Evolutionary conservation across 169 alveolate genomes (phyloP), one percentile per base, ranked within the genome.

Genomic region (Fabrea salina): DNA sequence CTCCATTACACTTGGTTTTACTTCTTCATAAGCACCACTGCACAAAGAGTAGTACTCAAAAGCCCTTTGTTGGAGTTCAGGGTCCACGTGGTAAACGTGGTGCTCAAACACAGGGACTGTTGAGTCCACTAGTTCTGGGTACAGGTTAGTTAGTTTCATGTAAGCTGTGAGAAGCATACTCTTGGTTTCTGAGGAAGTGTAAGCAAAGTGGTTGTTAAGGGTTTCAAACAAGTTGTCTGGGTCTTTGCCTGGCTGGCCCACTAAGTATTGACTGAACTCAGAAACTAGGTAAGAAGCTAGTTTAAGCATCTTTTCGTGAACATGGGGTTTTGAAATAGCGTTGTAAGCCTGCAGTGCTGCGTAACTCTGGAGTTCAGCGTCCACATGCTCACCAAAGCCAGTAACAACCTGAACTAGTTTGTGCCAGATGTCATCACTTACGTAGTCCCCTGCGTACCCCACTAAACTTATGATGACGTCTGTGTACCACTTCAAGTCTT

Each of bases 401-500:
- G 92, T 84, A 0, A 95, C 91, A 54, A 95, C 92, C 83, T 95
- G 88, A 0, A 92, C 91, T 0, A 90, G 33, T 66, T 96, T 81
- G 47, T 82, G 90, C 89, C 97, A 92, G 27, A 91, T 92, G 61
- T 95, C 97, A 25, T 93, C 95, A 39, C 93, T 83, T 0, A 94
- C 97, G 71, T 82, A 90, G 79, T 94, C 97, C 39, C 97, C 98
- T 2, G 98, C 95, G 66, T 87, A 91, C 59, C 91, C 94, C 35
- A 96, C 91, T 80, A 97, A 84, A 80, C 94, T 95, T 41, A 96
- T 94, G 53, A 97, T 89, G 5, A 95, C 95, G 86, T 97, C 99
- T 32, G 96, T 91, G 76, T 96, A 96, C 96, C 98, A 95, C 40
- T 93, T 83, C 56, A 92, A 83, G 47, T 93, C 95, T 5, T 96